Conservation (phyloP, 305 asterid species). For the Plantago rigida region DNA sequence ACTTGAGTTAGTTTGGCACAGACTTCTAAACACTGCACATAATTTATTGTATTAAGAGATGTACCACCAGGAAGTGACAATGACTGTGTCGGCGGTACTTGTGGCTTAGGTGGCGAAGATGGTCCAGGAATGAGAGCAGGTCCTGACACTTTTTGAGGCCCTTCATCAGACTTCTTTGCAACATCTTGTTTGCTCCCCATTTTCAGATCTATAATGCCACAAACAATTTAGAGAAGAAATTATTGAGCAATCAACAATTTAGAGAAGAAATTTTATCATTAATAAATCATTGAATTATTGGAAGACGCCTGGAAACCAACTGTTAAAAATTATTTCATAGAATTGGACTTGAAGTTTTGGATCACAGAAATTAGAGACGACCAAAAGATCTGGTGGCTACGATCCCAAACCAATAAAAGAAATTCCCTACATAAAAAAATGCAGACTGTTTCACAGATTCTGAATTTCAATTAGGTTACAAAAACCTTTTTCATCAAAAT, state of each 20-base stretch:
- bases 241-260: slow-evolving; percentile 16
- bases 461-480: neutral
- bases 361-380: neutral
- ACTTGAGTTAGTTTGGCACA: no score
- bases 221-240: slow-evolving; percentile 26
- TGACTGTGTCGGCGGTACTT: slow-evolving; percentile 31
- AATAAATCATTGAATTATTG: neutral
- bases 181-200: slow-evolving; percentile 32
- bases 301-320: neutral
- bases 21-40: no score
- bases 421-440: no score
- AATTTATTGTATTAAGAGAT: slow-evolving; percentile 1
- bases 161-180: slow-evolving; percentile 30
- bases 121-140: slow-evolving; percentile 28
- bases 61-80: slow-evolving; percentile 41
- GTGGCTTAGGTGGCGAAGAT: slow-evolving; percentile 38
- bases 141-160: slow-evolving; percentile 32
- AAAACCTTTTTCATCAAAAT: neutral
- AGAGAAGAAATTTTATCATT: neutral
- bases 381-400: neutral
- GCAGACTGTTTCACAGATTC: neutral
- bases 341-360: slow-evolving; percentile 3
- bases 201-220: slow-evolving; percentile 36
- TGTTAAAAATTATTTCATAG: neutral
- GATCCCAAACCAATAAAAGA: neutral